Evolutionary conservation across 495 filamentous ascomycete genomes (phyloP), one percentile per base, ranked within the genome.

Genomic region (Beverwykella pulmonaria): DNA sequence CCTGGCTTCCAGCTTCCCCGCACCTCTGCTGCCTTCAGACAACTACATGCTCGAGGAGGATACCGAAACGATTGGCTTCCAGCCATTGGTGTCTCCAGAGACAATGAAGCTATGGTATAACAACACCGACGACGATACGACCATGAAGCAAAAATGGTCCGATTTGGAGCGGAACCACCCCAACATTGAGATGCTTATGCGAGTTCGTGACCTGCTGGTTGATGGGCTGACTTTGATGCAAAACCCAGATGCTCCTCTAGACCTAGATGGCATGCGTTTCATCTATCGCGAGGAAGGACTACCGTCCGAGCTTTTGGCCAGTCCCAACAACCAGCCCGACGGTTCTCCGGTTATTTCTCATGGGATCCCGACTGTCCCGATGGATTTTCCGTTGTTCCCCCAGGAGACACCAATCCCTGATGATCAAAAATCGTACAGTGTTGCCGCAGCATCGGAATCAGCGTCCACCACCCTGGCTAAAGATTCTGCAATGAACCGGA

Each of bases 31-130:
- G 23, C 84, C 84, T 2, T 75, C 79, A 67, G 57, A 68, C 25
- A 25, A 88, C 22, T 93, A 93, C 73, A 78, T 92, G 53, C 79
- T 94, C 1, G 86, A 90, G 60, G 91, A 94, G 73, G 90, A 94
- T 73, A 86, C 85, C 65, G 85, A 89, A 34, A 91, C 85, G 19
- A 79, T 91, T 59, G 88, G 88, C n/a, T 92, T 92, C 75, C 79
- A 82, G 57, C 91, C 91, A 5, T 76, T 94, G 22, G 74, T 81
- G 23, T 77, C 82, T 60, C 76, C 82, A 10, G 67, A 79, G 22
- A 83, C 81, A n/a, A 77, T 67, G 54, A 79, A 79, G 30, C 77
- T 81, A 67, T 86, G 84, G 71, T 76, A 82, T 61, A 74, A 74
- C 39, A 44, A 44, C 17, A 44, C 39, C 39, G 39, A 44, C 39